These are phyloP conservation scores for Chaetothyriales sp. DNA, from an alignment of 2,329 filamentous ascomycete genomes.

Conservation along the genomic window DNA sequence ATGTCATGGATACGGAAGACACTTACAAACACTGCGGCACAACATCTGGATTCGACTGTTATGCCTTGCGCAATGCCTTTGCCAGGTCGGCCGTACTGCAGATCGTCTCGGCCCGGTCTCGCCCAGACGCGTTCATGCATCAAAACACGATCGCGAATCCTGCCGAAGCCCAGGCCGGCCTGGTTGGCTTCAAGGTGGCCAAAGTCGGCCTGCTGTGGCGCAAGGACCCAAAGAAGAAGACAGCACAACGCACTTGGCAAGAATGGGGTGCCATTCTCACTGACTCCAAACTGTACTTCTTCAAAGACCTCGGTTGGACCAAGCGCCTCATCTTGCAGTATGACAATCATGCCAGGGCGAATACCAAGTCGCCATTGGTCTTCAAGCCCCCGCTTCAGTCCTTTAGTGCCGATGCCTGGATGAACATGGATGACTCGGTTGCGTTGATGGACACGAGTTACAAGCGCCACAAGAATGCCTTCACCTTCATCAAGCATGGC, in stretches of 20 bases:
- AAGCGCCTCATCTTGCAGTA: slow-evolving; percentile 82
- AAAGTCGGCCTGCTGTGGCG: slow-evolving; percentile 92
- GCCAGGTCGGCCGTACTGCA: slow-evolving; percentile 84
- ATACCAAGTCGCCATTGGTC: slow-evolving; percentile 61
- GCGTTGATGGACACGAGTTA: slow-evolving; percentile 75
- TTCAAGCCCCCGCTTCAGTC: slow-evolving; percentile 82
- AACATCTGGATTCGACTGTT: slow-evolving; percentile 58
- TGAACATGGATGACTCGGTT: slow-evolving; percentile 87
- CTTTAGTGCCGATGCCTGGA: slow-evolving; percentile 85
- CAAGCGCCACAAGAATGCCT: slow-evolving; percentile 86
- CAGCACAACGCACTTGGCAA: slow-evolving; percentile 89
- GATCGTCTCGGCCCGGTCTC: slow-evolving; percentile 83
- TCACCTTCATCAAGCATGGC: slow-evolving; percentile 74
- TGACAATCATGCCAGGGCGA: slow-evolving; percentile 64
- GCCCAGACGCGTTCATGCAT: slow-evolving; percentile 88
- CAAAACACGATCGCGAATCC: slow-evolving; percentile 74
- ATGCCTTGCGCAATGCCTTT: slow-evolving; percentile 72
- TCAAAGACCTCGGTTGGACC: slow-evolving; percentile 82
- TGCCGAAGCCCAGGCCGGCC: slow-evolving; percentile 70
- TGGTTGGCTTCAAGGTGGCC: slow-evolving; percentile 94
- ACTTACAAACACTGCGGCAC: slow-evolving; percentile 79
- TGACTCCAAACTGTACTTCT: slow-evolving; percentile 93
- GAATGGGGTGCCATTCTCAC: slow-evolving; percentile 97
- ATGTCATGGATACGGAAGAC: slow-evolving; percentile 85
- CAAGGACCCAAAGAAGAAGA: slow-evolving; percentile 86